Evolutionary conservation across 163 green algal genomes (phyloP).

Genomic region (Scenedesmus sp.): DNA sequence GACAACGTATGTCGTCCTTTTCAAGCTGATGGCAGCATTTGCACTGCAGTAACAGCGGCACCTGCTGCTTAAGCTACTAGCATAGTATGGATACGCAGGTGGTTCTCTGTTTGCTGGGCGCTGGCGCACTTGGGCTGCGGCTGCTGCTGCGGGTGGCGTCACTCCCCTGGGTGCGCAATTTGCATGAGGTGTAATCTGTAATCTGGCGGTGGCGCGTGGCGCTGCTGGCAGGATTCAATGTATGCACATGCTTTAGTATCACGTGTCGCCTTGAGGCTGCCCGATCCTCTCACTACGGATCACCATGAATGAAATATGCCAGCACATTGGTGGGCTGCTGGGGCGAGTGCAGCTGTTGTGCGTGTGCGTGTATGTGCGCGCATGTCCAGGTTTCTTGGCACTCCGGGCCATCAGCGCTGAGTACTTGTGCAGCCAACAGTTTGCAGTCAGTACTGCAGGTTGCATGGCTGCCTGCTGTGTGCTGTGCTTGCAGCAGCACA

Average conservation of each 20-base stretch:
- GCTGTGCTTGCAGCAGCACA: neutral
- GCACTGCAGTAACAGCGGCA: neutral
- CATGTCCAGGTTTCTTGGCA: too few relatives aligned
- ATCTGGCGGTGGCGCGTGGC: neutral
- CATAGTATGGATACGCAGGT: neutral
- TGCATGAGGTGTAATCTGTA: neutral
- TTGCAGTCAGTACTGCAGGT: neutral
- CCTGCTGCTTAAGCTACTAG: neutral
- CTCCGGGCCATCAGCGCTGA: neutral
- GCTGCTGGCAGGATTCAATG: neutral
- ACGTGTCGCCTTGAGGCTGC: neutral
- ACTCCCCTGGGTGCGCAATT: neutral
- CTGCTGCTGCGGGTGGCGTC: neutral
- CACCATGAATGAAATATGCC: neutral
- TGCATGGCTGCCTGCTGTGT: neutral
- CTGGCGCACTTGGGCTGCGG: neutral
- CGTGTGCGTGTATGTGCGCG: too few relatives aligned
- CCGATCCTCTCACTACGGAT: neutral
- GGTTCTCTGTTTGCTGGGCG: neutral
- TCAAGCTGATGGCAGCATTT: neutral
- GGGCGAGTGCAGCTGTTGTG: neutral
- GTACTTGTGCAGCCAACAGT: neutral
- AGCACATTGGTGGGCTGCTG: neutral
- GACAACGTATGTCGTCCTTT: neutral
- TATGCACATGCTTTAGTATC: neutral